Percentiles rank a stretch among this genome's conserved stretches.
Evolutionary conservation across 2,329 filamentous ascomycete genomes (phyloP).

Genomic region (Fusarium verrucosum): DNA sequence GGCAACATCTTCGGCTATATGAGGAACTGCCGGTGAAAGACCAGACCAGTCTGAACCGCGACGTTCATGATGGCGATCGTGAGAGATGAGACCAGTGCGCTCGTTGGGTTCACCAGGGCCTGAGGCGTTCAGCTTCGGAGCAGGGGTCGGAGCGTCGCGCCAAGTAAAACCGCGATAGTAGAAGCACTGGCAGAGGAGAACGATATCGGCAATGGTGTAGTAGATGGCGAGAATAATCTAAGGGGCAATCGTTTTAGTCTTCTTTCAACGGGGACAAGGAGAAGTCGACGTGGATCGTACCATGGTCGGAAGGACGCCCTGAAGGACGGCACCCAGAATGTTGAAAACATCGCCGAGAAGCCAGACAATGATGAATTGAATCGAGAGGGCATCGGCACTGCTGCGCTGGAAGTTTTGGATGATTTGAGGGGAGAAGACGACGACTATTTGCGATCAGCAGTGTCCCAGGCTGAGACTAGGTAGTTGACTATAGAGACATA

Average conservation of each 20-base stretch:
- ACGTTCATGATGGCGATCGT: constrained; percentile 50
- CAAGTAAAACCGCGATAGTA: constrained; percentile 90
- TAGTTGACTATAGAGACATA: constrained; percentile 39
- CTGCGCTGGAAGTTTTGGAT: constrained; percentile 89
- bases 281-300: constrained; percentile 49
- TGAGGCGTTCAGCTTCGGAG: constrained; percentile 52
- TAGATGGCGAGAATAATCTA: constrained; percentile 90
- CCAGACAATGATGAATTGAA: constrained; percentile 95
- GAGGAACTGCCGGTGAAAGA: constrained; percentile 83
- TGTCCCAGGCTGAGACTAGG: constrained; percentile 1
- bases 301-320: constrained; percentile 95
- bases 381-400: constrained; percentile 86
- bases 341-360: constrained; percentile 95
- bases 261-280: background rate
- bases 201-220: constrained; percentile 90
- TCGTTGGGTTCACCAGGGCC: constrained; percentile 57
- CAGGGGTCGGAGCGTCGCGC: constrained; percentile 61
- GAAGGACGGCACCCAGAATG: constrained; percentile 88
- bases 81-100: constrained; percentile 52
- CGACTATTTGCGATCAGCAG: constrained; percentile 60
- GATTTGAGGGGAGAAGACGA: constrained; percentile 97
- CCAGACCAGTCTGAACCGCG: constrained; percentile 67
- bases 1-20: constrained; percentile 63
- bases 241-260: constrained; percentile 19
- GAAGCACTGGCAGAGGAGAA: constrained; percentile 89